Conservation (phyloP, 2,329 filamentous ascomycete genomes). For the Acarospora socialis region DNA sequence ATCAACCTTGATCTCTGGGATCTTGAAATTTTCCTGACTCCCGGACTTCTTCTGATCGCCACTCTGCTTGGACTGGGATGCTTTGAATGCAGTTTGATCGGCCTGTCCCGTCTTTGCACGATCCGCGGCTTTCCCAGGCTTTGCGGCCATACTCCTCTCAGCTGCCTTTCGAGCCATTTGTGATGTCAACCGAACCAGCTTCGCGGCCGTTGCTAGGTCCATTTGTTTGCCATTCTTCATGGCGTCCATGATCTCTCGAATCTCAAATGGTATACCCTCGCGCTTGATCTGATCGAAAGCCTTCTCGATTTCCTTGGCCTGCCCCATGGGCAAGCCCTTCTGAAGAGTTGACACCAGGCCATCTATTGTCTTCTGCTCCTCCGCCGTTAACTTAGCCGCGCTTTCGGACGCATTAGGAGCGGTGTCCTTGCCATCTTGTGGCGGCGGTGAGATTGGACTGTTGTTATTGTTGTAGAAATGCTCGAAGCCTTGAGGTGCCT, state of each 20-base stretch:
- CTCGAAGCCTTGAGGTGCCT: constrained; percentile 29
- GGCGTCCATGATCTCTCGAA: constrained; percentile 48
- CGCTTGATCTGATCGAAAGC: constrained; percentile 49
- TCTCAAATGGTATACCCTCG: constrained; percentile 55
- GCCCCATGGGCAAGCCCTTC: constrained; percentile 45
- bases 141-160: constrained; percentile 25
- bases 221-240: constrained; percentile 34
- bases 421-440: constrained; percentile 22
- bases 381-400: constrained; percentile 34
- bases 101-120: constrained; percentile 21
- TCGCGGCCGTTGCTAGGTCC: constrained; percentile 44
- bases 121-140: constrained; percentile 18
- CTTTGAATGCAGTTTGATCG: constrained; percentile 13
- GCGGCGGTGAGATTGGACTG: constrained; percentile 24
- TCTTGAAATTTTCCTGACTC: constrained; percentile 17
- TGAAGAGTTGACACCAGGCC: constrained; percentile 42
- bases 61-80: no score
- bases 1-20: constrained; percentile 39
- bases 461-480: constrained; percentile 29
- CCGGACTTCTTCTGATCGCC: constrained; percentile 11
- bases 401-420: constrained; percentile 19
- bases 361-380: constrained; percentile 45
- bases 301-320: constrained; percentile 44
- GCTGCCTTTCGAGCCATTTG: constrained; percentile 37
- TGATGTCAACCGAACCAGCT: constrained; percentile 42